Base-by-base conservation (phyloP, 2,329 filamentous ascomycete genomes). In the Nothomitra cinnamomea region DNA sequence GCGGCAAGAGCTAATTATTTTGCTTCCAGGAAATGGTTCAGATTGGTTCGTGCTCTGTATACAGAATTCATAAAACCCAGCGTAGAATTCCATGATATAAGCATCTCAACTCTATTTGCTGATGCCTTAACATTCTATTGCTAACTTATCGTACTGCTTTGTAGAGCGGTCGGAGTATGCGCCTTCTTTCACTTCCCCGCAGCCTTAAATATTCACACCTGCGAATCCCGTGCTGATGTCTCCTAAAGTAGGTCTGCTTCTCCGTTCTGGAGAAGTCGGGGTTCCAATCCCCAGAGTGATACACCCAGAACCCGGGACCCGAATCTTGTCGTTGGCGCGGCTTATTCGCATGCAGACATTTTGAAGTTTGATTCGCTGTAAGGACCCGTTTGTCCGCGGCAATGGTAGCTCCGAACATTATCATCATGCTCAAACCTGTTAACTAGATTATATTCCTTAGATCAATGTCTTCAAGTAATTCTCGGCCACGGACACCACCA, bases 281-380 rank as follows among this genome's bases (percentile, higher is more conserved):
- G 75, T 47, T 69, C 74, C 69, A 69, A 74, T 75, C 65, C 70
- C 54, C 71, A 68, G 56, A 76, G 66, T 71, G 78, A 69, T 68
- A 71, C 65, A 69, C 73, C 71, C 69, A 78, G 72, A 60, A 65
- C 71, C 52, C 75, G 77, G 64, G 82, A 85, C 60, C 70, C 80
- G 51, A 79, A 74, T 62, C 78, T 90, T 57, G 85, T 98, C 36
- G 85, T 96, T 56, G 92, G 92, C 60, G 92, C 92, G 54, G 84
- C 89, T 47, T 98, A 98, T 66, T 96, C 92, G 13, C 92, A 98
- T 68, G 87, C 90, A 25, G 89, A 96, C 69, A 87, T 95, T 64
- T 75, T 95, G 61, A 94, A 90, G 68, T 84, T 90, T 63, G 86
- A 87, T 63, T 79, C 81, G 25, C 62, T 90, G 87, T 92, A 76